Conservation (phyloP, 2,329 filamentous ascomycete species). For the Teratosphaeria destructans region DNA sequence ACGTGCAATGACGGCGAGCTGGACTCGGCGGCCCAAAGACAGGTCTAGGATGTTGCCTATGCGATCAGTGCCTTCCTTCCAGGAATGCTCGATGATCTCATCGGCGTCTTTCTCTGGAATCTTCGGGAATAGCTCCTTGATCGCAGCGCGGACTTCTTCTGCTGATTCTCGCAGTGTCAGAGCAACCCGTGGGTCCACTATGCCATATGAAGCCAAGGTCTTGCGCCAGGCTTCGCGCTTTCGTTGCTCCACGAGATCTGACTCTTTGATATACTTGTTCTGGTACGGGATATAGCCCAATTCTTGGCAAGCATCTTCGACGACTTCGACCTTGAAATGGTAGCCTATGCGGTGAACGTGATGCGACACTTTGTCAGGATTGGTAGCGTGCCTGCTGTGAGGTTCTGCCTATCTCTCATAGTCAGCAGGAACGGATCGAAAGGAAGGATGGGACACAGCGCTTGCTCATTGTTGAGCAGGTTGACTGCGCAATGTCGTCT, state of each 20-base stretch:
- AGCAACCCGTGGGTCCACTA: slow-evolving; percentile 6
- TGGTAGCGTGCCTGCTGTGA: slow-evolving; percentile 8
- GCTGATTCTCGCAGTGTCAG: slow-evolving; percentile 25
- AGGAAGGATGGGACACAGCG: not conserved
- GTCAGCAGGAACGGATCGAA: not conserved
- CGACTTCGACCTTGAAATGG: slow-evolving; percentile 51
- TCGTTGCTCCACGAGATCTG: slow-evolving; percentile 13
- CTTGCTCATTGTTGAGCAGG: not conserved
- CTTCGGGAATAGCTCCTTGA: slow-evolving; percentile 53
- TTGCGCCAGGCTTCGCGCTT: slow-evolving; percentile 21
- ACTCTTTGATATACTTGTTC: slow-evolving; percentile 17
- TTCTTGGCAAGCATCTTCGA: slow-evolving; percentile 46
- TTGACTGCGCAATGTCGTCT: not conserved
- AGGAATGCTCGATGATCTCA: slow-evolving; percentile 50
- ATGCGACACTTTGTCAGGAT: slow-evolving; percentile 38
- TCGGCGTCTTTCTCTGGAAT: slow-evolving; percentile 49
- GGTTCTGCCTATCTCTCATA: slow-evolving; percentile 12
- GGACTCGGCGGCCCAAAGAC: slow-evolving; percentile 46
- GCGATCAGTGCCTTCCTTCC: slow-evolving; percentile 47
- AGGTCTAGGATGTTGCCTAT: slow-evolving; percentile 48
- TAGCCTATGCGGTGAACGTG: slow-evolving; percentile 53
- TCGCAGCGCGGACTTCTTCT: slow-evolving; percentile 47
- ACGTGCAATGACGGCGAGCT: slow-evolving; percentile 52
- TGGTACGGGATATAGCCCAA: slow-evolving; percentile 31
- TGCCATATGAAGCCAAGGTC: slow-evolving; percentile 26